A percentile compares a stretch with the other conserved stretches of the same genome.
phyloP scores from a whole-genome alignment of 371 early-diverging fungal genomes.

The Coemansia sp. region DNA sequence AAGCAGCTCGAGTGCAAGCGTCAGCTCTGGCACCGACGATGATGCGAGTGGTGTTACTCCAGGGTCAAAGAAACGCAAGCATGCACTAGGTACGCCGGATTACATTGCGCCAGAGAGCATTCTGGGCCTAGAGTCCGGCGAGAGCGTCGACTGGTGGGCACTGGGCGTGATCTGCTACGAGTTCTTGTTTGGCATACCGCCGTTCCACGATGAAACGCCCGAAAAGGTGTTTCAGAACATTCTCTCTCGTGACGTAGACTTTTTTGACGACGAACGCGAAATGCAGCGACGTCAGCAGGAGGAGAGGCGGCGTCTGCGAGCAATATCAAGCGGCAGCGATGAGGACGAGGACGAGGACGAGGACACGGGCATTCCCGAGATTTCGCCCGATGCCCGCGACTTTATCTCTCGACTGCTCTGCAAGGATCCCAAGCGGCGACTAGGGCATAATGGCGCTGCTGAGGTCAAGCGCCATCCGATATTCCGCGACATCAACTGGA shows the following conservation, averaged over 20 bases:
- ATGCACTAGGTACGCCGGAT: conserved; percentile 83
- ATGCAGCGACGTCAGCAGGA: background rate
- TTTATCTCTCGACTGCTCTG: conserved; percentile 82
- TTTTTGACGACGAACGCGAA: conserved; percentile 67
- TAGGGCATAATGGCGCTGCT: conserved; percentile 73
- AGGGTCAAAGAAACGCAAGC: conserved; percentile 12
- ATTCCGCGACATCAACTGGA: conserved; percentile 94
- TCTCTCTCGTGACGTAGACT: conserved; percentile 61
- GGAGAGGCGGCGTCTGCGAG: background rate
- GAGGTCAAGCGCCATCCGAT: conserved; percentile 93
- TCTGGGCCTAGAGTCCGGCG: conserved; percentile 74
- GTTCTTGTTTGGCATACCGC: conserved; percentile 82
- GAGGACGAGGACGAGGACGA: conserved; percentile 54
- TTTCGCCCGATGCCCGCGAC: conserved; percentile 82
- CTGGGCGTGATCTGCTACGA: conserved; percentile 92
- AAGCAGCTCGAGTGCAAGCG: conserved; percentile 8
- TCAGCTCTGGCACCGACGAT: conserved; percentile 10
- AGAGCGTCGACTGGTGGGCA: conserved; percentile 95
- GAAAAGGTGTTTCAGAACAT: conserved; percentile 93
- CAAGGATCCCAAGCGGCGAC: conserved; percentile 70
- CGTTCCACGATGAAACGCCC: conserved; percentile 94
- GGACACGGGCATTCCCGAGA: conserved; percentile 66
- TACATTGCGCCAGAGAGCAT: conserved; percentile 94
- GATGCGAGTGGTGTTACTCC: background rate
- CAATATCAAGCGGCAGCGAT: background rate